A percentile compares a stretch with the other conserved stretches of the same genome.
These are phyloP conservation scores for Nothopassalora personata DNA, from an alignment of 2,329 filamentous ascomycete genomes.

Conservation along the genomic window DNA sequence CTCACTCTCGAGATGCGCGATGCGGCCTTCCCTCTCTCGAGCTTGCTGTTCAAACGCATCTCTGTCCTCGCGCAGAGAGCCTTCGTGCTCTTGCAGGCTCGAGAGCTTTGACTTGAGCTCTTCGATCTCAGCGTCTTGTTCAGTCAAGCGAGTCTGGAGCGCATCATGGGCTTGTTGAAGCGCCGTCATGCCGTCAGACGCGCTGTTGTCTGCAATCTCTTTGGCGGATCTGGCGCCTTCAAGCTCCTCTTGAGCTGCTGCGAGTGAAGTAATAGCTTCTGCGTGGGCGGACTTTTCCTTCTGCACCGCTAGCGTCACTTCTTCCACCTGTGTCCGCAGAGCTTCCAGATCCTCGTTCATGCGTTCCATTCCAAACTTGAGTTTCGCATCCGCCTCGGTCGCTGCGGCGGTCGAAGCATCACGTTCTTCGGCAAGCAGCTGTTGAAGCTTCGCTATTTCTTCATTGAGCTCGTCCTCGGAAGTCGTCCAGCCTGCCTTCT, in stretches of 20 bases:
- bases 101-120: constrained; percentile 14
- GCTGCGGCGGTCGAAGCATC: neutral
- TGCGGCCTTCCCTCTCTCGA: neutral
- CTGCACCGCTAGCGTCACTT: constrained; percentile 3
- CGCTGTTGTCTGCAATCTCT: neutral
- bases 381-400: constrained; percentile 5
- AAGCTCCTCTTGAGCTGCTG: constrained; percentile 1
- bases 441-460: constrained; percentile 7
- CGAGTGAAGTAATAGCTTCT: neutral
- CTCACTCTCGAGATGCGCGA: neutral
- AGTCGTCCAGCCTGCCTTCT: constrained; percentile 10
- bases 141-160: neutral
- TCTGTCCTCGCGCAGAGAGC: constrained; percentile 18
- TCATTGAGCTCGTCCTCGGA: constrained; percentile 13
- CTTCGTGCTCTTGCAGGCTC: neutral
- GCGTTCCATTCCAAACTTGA: constrained; percentile 9
- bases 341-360: neutral
- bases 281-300: neutral
- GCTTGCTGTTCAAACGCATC: constrained; percentile 17
- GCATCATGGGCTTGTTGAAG: constrained; percentile 3
- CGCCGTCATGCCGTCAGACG: neutral
- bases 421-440: neutral
- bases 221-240: neutral
- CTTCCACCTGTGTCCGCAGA: constrained; percentile 9
- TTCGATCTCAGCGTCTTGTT: constrained; percentile 18